Evolutionary conservation across 163 green algal genomes (phyloP).

Genomic region (Chlamydomonas reinhardtii): DNA sequence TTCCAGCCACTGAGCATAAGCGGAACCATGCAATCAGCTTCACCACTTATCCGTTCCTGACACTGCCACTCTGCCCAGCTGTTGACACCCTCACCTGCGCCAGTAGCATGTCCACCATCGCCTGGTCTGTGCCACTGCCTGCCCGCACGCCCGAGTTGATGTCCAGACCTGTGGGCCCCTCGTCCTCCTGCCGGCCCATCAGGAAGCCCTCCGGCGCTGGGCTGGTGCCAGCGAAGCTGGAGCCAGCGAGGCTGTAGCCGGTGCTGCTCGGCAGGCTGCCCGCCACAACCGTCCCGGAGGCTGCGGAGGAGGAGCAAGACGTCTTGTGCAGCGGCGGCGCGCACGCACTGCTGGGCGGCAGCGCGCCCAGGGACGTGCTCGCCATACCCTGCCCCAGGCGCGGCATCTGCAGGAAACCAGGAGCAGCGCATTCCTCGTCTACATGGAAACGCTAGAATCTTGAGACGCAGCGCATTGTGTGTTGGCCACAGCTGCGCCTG

Average conservation of each 20-base stretch:
- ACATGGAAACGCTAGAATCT: too few species aligned
- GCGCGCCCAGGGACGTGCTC: slow-evolving; percentile 4
- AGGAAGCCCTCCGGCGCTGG: background rate
- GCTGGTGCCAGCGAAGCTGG: background rate
- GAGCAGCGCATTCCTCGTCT: background rate
- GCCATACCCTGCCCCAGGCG: background rate
- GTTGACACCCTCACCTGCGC: slow-evolving; percentile 4
- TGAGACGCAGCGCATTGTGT: too few species aligned
- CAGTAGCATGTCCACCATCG: slow-evolving; percentile 44
- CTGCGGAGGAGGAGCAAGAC: slow-evolving; percentile 8
- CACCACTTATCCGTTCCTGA: too few species aligned
- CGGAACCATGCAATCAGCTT: too few species aligned
- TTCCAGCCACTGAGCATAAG: too few species aligned
- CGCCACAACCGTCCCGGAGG: background rate
- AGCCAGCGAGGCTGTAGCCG: background rate
- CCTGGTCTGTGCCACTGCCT: slow-evolving; percentile 1
- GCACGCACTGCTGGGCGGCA: slow-evolving; percentile 8
- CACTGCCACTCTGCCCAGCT: too few species aligned
- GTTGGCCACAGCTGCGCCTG: too few species aligned
- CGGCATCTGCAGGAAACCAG: background rate
- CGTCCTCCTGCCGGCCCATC: background rate
- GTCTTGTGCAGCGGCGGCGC: background rate
- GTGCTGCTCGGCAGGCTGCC: background rate
- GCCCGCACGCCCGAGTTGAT: background rate
- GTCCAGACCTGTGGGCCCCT: background rate